Evolutionary conservation across 2,329 filamentous ascomycete species (phyloP), one percentile per base, ranked within the genome.

Genomic region (Fusarium sp.): DNA sequence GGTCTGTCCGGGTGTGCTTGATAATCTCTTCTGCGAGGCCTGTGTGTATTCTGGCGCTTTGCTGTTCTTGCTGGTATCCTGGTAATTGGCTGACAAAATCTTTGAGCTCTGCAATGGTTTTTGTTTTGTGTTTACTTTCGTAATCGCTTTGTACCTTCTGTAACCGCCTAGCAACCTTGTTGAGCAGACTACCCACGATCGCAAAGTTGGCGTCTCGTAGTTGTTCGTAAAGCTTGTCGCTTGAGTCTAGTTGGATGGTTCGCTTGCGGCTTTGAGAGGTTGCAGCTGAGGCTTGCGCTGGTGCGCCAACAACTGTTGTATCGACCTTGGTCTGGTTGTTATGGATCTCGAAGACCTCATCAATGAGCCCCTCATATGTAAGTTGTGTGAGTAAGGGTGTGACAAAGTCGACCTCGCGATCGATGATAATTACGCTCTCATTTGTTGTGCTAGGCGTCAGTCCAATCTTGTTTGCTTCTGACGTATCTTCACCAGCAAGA

Each of bases 51-150:
- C 96, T 94, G n/a, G 97, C 82, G 73, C 92, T 96, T 70, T 95
- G 91, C 74, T 97, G 94, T 77, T 99, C 96, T 45, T 94, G 90
- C 79, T 98, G 95, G 73, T 96, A 97, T 13, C 90, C 90, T 1
- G 96, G 95, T 25, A 99, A 83, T 76, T 96, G 97, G 72, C 90
- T 90, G n/a, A 99, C 96, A 76, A 98, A 97, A 23, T 97, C 94
- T 70, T 94, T 92, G 31, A 99, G 87, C 77, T 99, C 96, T 6
- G 93, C 90, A 18, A 96, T 94, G 3, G 92, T 94, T 77, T 96
- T 96, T 6, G 92, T 91, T 47, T 88, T 88, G 77, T 97, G 93
- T 63, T 95, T 91, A 75, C 96, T 93, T 75, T 98, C 94, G 76
- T 97, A 97, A 75, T 97, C 94, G 71, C 79, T 85, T 83, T 92